These are phyloP conservation scores for Ophiostoma triangulosporum DNA, from an alignment of 2,329 filamentous ascomycete species.

Conservation along the genomic window DNA sequence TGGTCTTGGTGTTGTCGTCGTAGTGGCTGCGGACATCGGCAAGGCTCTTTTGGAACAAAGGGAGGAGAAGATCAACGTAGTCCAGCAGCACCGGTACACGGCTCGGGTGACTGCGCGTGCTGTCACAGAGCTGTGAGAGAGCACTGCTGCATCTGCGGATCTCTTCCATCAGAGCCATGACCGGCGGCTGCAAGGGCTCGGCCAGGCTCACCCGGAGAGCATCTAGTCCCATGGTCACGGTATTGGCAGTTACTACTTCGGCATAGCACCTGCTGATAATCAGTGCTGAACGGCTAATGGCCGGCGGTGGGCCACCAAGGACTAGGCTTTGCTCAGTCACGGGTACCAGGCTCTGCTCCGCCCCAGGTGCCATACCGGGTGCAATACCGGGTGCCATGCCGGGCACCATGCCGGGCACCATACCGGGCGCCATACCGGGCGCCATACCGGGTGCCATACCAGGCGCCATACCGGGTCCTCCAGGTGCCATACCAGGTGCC, in stretches of 20 bases:
- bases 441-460: no score
- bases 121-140: constrained; percentile 41
- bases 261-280: constrained; percentile 39
- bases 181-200: constrained; percentile 30
- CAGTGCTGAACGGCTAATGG: constrained; percentile 13
- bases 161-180: constrained; percentile 34
- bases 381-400: neutral
- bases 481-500: neutral
- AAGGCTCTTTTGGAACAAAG: constrained; percentile 39
- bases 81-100: constrained; percentile 38
- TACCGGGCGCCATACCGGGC: neutral
- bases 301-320: neutral
- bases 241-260: constrained; percentile 40
- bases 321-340: neutral
- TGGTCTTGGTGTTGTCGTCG: constrained; percentile 33
- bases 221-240: constrained; percentile 33
- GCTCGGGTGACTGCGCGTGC: constrained; percentile 35
- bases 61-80: constrained; percentile 42
- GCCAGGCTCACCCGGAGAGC: constrained; percentile 32
- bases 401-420: neutral
- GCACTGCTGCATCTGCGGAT: constrained; percentile 30
- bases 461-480: no score
- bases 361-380: neutral
- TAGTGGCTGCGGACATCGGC: constrained; percentile 39
- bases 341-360: neutral